Evolutionary conservation across 768 basidiomycete genomes (phyloP).

Genomic region (Tubosaeta sp.): DNA sequence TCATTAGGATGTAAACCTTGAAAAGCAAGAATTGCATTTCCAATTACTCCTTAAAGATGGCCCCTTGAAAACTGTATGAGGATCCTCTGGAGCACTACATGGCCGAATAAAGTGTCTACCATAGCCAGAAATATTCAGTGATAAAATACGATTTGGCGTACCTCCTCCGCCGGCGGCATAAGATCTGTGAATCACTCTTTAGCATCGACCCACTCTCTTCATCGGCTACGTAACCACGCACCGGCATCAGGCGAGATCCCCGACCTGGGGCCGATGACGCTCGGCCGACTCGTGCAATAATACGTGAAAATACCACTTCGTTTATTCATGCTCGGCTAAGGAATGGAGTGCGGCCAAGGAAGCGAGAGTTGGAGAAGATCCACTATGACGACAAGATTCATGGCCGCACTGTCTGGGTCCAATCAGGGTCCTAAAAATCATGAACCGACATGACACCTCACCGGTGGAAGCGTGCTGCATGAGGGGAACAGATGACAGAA

Average conservation of each 20-base stretch:
- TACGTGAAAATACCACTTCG: background rate
- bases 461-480: background rate
- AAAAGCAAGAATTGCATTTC: background rate
- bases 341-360: background rate
- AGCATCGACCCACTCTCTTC: background rate
- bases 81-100: background rate
- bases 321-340: background rate
- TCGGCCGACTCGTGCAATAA: constrained; percentile 1
- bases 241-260: background rate
- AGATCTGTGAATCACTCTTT: background rate
- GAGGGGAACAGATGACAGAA: background rate
- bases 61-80: background rate
- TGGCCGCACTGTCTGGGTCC: background rate
- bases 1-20: background rate
- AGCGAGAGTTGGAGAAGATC: background rate
- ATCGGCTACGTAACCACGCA: background rate
- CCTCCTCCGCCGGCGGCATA: background rate
- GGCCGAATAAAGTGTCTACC: background rate
- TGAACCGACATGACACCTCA: background rate
- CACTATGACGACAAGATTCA: background rate
- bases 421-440: background rate
- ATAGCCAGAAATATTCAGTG: background rate
- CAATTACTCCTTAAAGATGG: background rate
- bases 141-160: background rate
- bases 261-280: background rate